Conservation (phyloP, 768 basidiomycete genomes). For the Dendrothele bispora region DNA sequence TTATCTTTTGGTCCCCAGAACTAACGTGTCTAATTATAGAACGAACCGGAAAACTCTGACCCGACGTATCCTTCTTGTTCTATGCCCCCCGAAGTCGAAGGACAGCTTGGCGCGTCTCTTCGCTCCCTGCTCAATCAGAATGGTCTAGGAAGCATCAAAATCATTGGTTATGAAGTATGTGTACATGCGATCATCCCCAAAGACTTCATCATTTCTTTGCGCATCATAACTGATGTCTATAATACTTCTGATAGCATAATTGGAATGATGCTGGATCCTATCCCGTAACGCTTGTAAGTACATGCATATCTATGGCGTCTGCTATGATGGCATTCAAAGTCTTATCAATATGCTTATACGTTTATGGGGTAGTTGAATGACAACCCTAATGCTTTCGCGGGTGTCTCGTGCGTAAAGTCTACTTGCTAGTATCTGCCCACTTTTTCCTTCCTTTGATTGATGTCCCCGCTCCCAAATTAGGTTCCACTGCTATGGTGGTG, state of each 20-base stretch:
- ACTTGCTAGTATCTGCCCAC: not conserved
- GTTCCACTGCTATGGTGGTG: slow-evolving; percentile 24
- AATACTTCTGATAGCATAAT: slow-evolving; percentile 33
- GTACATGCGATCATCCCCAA: not conserved
- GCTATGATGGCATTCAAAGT: not conserved
- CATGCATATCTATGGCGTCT: not conserved
- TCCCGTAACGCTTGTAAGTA: slow-evolving; percentile 37
- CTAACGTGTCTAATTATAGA: slow-evolving; percentile 15
- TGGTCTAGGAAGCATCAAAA: slow-evolving; percentile 41
- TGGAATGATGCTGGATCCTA: slow-evolving; percentile 49
- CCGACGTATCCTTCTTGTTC: slow-evolving; percentile 45
- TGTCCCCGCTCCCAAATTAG: slow-evolving; percentile 8
- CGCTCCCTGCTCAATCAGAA: slow-evolving; percentile 45
- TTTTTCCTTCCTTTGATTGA: not conserved
- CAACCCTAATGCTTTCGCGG: slow-evolving; percentile 38
- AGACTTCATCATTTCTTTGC: not conserved
- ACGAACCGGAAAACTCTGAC: slow-evolving; percentile 15
- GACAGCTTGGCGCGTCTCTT: slow-evolving; percentile 38
- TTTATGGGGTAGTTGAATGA: slow-evolving; percentile 31
- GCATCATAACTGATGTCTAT: not conserved
- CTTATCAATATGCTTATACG: not conserved
- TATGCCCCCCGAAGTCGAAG: slow-evolving; percentile 40
- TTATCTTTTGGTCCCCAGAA: not conserved
- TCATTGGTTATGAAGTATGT: slow-evolving; percentile 44
- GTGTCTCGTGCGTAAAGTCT: slow-evolving; percentile 25